Conservation (phyloP, 2,329 filamentous ascomycete species). For the Allantophomopsis cytisporea region DNA sequence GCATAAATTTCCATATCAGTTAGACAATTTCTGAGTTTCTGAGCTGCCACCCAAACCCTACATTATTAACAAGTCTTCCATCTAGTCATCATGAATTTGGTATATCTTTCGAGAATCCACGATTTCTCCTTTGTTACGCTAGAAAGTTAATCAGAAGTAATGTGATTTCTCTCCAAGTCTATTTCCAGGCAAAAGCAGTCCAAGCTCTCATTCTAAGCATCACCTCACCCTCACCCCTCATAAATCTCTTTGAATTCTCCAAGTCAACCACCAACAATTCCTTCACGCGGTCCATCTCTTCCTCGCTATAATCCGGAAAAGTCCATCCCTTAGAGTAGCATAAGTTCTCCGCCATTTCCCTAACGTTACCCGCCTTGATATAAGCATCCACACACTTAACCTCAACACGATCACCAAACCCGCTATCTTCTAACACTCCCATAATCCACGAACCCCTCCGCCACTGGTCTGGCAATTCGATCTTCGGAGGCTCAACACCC, state of each 20-base stretch:
- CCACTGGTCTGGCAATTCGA: conserved; percentile 1
- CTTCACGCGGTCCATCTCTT: conserved; percentile 4
- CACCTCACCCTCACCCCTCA: too few relatives aligned
- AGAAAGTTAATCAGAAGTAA: too few relatives aligned
- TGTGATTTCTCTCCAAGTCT: too few relatives aligned
- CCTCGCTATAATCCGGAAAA: conserved; percentile 7
- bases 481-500: background rate
- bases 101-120: too few relatives aligned
- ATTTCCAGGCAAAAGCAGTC: too few relatives aligned
- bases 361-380: conserved; percentile 3
- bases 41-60: too few relatives aligned
- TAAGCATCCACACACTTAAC: conserved; percentile 3
- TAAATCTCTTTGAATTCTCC: background rate
- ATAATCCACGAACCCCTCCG: conserved; percentile 4
- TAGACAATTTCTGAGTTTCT: too few relatives aligned
- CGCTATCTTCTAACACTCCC: conserved; percentile 4
- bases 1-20: too few relatives aligned
- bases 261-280: conserved; percentile 5
- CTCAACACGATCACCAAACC: conserved; percentile 4
- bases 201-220: too few relatives aligned
- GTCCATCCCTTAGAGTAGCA: conserved; percentile 7
- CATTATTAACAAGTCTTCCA: too few relatives aligned
- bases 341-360: conserved; percentile 7
- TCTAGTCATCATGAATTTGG: too few relatives aligned
- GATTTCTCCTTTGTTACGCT: too few relatives aligned